phyloP scores from a whole-genome alignment of 192 early-diverging fungal species.

The Mortierella hygrophila region DNA sequence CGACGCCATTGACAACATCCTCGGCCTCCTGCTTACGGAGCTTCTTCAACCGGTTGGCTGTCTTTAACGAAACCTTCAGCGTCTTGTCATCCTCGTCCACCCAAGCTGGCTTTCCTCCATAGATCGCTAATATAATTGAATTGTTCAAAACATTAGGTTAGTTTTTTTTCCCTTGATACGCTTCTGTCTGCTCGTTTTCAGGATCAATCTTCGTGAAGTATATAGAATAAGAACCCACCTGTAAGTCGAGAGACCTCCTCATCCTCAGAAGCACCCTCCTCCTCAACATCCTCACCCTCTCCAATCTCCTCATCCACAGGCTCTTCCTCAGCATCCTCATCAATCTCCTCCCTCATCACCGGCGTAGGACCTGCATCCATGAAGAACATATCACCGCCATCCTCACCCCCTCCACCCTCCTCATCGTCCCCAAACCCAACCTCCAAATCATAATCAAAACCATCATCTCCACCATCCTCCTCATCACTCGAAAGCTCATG shows the following conservation, averaged over 20 bases:
- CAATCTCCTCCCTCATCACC: slow-evolving; percentile 17
- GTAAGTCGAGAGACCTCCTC: slow-evolving; percentile 14
- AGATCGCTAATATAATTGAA: slow-evolving; percentile 21
- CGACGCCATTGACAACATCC: slow-evolving; percentile 76
- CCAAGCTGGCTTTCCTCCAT: slow-evolving; percentile 73
- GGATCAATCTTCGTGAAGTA: neutral
- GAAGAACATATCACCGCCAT: slow-evolving; percentile 50
- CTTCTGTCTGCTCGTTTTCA: neutral
- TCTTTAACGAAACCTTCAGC: slow-evolving; percentile 77
- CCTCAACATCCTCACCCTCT: slow-evolving; percentile 5
- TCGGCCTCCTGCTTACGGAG: slow-evolving; percentile 83
- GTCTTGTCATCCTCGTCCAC: slow-evolving; percentile 83
- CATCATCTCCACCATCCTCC: slow-evolving; percentile 38
- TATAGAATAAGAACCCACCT: slow-evolving; percentile 1
- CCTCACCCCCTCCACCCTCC: slow-evolving; percentile 25
- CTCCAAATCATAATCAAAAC: slow-evolving; percentile 38
- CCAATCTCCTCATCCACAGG: slow-evolving; percentile 20
- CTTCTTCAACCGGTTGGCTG: slow-evolving; percentile 77
- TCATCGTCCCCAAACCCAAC: slow-evolving; percentile 12
- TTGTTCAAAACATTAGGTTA: neutral
- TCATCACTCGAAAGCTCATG: slow-evolving; percentile 55
- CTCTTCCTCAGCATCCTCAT: slow-evolving; percentile 39
- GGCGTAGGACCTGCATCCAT: slow-evolving; percentile 49
- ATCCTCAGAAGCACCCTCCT: slow-evolving; percentile 9
- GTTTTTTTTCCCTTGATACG: neutral